phyloP scores from a whole-genome alignment of 495 filamentous ascomycete species.

The Penicillium angulare region DNA sequence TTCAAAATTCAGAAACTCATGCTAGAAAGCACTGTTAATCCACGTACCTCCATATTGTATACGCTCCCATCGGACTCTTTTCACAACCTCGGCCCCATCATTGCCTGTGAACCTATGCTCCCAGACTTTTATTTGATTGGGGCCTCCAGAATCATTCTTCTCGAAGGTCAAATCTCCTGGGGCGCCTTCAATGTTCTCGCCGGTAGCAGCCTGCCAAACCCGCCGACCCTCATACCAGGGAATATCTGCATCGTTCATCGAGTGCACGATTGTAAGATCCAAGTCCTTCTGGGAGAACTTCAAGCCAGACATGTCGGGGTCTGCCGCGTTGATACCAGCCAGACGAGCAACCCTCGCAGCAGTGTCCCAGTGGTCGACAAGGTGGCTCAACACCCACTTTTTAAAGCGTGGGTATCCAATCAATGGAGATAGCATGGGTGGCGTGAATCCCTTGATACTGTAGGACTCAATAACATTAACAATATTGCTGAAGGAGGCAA shows the following conservation, averaged over 20 bases:
- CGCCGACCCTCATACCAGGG: conserved; percentile 55
- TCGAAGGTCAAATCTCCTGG: conserved; percentile 47
- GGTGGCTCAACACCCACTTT: conserved; percentile 42
- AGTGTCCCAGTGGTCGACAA: conserved; percentile 59
- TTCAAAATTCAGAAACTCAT: background rate
- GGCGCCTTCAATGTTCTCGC: conserved; percentile 47
- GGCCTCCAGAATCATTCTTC: conserved; percentile 28
- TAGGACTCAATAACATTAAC: conserved; percentile 69
- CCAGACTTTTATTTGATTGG: conserved; percentile 37
- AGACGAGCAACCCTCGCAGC: conserved; percentile 45
- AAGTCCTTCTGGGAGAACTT: conserved; percentile 49
- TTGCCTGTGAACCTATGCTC: conserved; percentile 29
- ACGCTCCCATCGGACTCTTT: conserved; percentile 48
- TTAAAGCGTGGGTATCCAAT: conserved; percentile 52
- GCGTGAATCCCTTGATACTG: conserved; percentile 70
- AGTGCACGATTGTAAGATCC: conserved; percentile 71
- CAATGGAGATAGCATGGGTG: conserved; percentile 78
- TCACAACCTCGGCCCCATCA: conserved; percentile 37
- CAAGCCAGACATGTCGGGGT: conserved; percentile 16
- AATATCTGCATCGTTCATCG: conserved; percentile 74
- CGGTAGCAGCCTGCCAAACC: conserved; percentile 50
- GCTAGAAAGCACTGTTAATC: background rate
- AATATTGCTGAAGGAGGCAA: conserved; percentile 76
- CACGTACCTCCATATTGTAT: conserved; percentile 48
- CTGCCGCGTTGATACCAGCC: conserved; percentile 29